Percentiles rank a stretch among this genome's conserved stretches.
Evolutionary conservation across 1,284 basidiomycete genomes (phyloP).

Genomic region (Tilletia indica): DNA sequence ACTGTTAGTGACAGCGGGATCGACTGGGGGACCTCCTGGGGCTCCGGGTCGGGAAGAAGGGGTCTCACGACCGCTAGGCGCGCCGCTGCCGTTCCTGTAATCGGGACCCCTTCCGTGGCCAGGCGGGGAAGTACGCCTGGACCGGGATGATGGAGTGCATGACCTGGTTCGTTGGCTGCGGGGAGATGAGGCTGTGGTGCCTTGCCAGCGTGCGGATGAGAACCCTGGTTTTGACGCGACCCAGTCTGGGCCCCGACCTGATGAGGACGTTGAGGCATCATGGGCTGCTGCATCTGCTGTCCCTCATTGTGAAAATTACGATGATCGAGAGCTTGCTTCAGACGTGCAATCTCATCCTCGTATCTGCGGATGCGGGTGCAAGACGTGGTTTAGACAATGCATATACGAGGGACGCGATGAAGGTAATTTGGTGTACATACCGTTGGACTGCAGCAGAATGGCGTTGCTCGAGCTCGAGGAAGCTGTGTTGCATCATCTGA

Average conservation of each 20-base stretch:
- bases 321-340: constrained; percentile 67
- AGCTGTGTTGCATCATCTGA: constrained; percentile 65
- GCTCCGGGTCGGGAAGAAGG: constrained; percentile 3
- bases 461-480: constrained; percentile 68
- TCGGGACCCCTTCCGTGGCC: background rate
- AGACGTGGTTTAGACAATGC: background rate
- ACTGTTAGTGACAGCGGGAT: background rate
- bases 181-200: constrained; percentile 11
- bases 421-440: constrained; percentile 47
- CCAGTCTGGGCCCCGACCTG: background rate
- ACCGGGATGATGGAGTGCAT: constrained; percentile 11
- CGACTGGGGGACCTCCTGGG: background rate
- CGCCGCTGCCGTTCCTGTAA: background rate
- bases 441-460: constrained; percentile 70
- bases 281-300: constrained; percentile 6
- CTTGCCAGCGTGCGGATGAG: background rate
- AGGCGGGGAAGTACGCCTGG: background rate
- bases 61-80: background rate
- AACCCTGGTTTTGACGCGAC: background rate
- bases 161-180: background rate
- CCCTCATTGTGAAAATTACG: constrained; percentile 16
- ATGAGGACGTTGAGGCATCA: background rate
- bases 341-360: constrained; percentile 70
- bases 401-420: background rate
- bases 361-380: constrained; percentile 57